Evolutionary conservation across 495 filamentous ascomycete species (phyloP).

Genomic region (Trichoderma parareesei): DNA sequence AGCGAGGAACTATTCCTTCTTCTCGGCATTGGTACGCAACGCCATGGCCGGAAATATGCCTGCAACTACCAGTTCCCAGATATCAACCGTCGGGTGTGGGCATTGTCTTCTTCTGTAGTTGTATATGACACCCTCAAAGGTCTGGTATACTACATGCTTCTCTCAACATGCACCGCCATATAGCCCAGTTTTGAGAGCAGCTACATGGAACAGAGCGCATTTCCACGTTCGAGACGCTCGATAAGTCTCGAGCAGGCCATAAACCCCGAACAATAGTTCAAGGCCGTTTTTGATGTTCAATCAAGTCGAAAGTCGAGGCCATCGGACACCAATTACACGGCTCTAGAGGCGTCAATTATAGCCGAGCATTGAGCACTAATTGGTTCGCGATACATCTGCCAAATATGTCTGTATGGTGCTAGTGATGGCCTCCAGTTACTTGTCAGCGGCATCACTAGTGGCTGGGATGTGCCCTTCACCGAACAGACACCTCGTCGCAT

Average conservation of each 20-base stretch:
- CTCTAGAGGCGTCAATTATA: not conserved
- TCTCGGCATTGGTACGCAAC: not conserved
- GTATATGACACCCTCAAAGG: not conserved
- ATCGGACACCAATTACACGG: not conserved
- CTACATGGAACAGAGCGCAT: too few species aligned
- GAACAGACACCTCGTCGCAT: not conserved
- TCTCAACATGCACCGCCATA: not conserved
- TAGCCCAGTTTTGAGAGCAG: too few species aligned
- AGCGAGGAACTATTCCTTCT: not conserved
- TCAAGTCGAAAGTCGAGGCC: not conserved
- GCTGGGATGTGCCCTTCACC: not conserved
- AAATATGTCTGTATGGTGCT: not conserved
- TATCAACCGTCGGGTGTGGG: not conserved
- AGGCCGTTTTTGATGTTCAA: not conserved
- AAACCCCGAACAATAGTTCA: not conserved
- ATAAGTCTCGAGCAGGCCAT: too few species aligned
- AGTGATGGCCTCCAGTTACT: not conserved
- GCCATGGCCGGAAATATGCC: not conserved
- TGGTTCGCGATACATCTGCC: not conserved
- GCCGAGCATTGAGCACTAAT: not conserved
- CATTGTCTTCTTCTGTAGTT: not conserved
- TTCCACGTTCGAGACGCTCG: too few species aligned
- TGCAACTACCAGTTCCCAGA: not conserved
- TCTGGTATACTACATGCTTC: too few species aligned
- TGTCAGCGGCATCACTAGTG: not conserved